These are phyloP conservation scores for Teratosphaeria gauchensis DNA, from an alignment of 2,329 filamentous ascomycete species.

Conservation along the genomic window DNA sequence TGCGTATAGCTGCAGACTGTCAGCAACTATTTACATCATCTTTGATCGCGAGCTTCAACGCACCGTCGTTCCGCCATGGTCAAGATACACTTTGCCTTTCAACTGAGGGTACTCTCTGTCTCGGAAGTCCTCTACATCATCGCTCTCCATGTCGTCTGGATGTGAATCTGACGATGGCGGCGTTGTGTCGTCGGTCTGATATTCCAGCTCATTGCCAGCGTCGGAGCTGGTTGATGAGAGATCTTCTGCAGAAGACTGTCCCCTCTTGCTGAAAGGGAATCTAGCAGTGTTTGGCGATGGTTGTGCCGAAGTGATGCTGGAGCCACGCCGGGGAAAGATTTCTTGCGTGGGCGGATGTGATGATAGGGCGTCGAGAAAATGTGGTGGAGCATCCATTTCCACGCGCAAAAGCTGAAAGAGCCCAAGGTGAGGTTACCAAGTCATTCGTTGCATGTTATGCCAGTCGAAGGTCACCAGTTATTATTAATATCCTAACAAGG, in stretches of 20 bases:
- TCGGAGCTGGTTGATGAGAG: conserved; percentile 24
- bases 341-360: background rate
- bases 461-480: background rate
- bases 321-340: conserved; percentile 6
- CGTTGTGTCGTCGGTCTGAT: conserved; percentile 28
- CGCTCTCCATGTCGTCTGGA: conserved; percentile 23
- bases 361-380: conserved; percentile 10
- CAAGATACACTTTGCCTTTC: conserved; percentile 34
- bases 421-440: background rate
- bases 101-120: conserved; percentile 34
- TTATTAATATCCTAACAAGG: background rate
- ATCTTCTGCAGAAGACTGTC: conserved; percentile 22
- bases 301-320: conserved; percentile 6
- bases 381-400: conserved; percentile 13
- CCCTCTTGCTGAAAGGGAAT: conserved; percentile 10
- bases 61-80: conserved; percentile 33
- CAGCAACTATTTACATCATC: background rate
- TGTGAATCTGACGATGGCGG: conserved; percentile 22
- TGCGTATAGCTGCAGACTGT: conserved; percentile 40
- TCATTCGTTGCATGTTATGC: background rate
- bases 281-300: conserved; percentile 9
- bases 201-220: conserved; percentile 21
- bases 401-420: conserved; percentile 1
- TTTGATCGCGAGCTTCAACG: conserved; percentile 3
- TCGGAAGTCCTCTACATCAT: conserved; percentile 31